These are phyloP conservation scores for Penicillium sp. DNA, from an alignment of 2,329 filamentous ascomycete genomes.

Conservation along the genomic window DNA sequence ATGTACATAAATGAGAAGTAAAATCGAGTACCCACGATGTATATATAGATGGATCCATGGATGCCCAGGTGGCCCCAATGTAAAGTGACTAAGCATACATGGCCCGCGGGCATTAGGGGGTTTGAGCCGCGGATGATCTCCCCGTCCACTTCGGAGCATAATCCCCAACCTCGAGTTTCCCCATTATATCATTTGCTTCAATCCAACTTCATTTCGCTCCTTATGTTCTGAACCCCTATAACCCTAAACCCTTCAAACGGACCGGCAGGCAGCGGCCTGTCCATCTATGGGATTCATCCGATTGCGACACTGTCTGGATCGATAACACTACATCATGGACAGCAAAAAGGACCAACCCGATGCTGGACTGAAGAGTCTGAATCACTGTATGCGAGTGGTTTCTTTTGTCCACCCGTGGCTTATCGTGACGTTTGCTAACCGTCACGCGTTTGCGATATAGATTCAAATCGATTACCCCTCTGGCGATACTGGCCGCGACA, in stretches of 20 bases:
- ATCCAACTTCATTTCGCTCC: constrained; percentile 25
- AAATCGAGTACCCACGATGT: neutral
- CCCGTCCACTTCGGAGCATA: neutral
- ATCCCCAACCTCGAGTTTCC: neutral
- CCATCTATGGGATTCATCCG: constrained; percentile 27
- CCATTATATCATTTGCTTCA: neutral
- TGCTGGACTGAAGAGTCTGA: constrained; percentile 75
- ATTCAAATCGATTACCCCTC: constrained; percentile 75
- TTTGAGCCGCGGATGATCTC: constrained; percentile 17
- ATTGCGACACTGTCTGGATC: constrained; percentile 17
- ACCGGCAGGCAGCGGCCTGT: constrained; percentile 24
- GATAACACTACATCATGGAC: constrained; percentile 38
- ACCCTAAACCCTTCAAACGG: constrained; percentile 9
- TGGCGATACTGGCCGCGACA: constrained; percentile 90
- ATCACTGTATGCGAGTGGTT: constrained; percentile 61
- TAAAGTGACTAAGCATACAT: constrained; percentile 22
- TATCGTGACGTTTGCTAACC: constrained; percentile 14
- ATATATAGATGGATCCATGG: neutral
- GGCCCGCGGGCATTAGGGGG: constrained; percentile 18
- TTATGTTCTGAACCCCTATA: constrained; percentile 21
- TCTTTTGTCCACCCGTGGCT: neutral
- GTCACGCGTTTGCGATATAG: constrained; percentile 47
- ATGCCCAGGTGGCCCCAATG: neutral
- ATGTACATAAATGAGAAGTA: neutral
- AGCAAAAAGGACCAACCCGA: constrained; percentile 41